Percentiles rank a stretch among this genome's conserved stretches.
Conservation (phyloP, 192 early-diverging fungal species). For the Pilaira anomala region DNA sequence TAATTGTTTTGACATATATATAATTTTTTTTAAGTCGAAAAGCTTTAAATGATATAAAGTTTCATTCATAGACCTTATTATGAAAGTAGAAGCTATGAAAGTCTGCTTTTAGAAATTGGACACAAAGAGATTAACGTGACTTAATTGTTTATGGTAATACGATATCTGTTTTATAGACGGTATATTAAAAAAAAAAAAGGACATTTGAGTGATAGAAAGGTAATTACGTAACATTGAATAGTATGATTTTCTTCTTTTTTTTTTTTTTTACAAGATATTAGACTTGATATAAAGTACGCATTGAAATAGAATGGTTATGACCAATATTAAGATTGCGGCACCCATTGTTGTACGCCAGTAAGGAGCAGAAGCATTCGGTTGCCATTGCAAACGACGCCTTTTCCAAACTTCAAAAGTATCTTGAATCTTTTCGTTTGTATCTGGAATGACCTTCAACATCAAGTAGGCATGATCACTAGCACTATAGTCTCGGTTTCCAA, state of each 20-base stretch:
- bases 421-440: background rate
- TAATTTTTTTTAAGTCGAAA: too few relatives aligned
- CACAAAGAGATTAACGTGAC: too few relatives aligned
- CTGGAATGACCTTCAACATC: conserved; percentile 46
- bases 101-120: too few relatives aligned
- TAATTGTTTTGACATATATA: too few relatives aligned
- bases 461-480: conserved; percentile 74
- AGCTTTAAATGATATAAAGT: too few relatives aligned
- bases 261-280: background rate
- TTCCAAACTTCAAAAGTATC: conserved; percentile 7
- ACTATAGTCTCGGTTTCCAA: conserved; percentile 62
- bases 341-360: conserved; percentile 8
- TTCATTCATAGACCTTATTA: too few relatives aligned
- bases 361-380: conserved; percentile 10
- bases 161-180: too few relatives aligned
- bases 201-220: too few relatives aligned
- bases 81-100: too few relatives aligned
- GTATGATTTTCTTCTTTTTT: background rate
- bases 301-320: conserved; percentile 2
- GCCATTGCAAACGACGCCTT: conserved; percentile 8
- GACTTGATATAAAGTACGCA: background rate
- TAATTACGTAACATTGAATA: too few relatives aligned
- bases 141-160: too few relatives aligned
- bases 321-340: background rate
- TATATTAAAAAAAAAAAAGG: too few relatives aligned